Evolutionary conservation across 2,329 filamentous ascomycete genomes (phyloP).

Genomic region (Penicillium sclerotigenum): DNA sequence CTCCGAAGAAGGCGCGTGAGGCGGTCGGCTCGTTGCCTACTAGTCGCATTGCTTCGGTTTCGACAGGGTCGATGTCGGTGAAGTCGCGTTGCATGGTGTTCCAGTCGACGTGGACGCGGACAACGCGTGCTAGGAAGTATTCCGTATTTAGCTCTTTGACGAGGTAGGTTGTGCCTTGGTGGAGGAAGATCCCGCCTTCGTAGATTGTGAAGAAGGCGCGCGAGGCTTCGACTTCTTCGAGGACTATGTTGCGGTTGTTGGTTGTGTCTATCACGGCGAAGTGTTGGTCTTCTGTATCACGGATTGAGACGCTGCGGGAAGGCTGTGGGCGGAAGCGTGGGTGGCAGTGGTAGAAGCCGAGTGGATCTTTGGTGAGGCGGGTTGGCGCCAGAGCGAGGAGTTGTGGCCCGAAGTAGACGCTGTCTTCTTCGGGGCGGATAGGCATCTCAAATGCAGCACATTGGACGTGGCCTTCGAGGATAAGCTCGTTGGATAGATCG

Average conservation of each 20-base stretch:
- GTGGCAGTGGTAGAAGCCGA: constrained; percentile 87
- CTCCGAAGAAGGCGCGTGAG: constrained; percentile 76
- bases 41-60: constrained; percentile 80
- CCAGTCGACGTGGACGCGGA: constrained; percentile 89
- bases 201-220: constrained; percentile 96
- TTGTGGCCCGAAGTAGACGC: constrained; percentile 72
- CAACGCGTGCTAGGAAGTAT: constrained; percentile 77
- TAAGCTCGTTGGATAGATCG: constrained; percentile 85
- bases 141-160: constrained; percentile 85
- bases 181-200: constrained; percentile 93
- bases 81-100: constrained; percentile 89
- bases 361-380: constrained; percentile 67
- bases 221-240: constrained; percentile 94
- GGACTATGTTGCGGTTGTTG: constrained; percentile 73
- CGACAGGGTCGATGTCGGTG: constrained; percentile 89
- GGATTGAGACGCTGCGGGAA: constrained; percentile 78
- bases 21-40: constrained; percentile 56
- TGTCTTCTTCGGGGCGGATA: constrained; percentile 73
- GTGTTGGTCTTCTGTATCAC: constrained; percentile 85
- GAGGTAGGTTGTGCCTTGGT: constrained; percentile 90
- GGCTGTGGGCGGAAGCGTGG: constrained; percentile 82
- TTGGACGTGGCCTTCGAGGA: constrained; percentile 90
- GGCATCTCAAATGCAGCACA: constrained; percentile 96
- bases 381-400: constrained; percentile 69
- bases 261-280: constrained; percentile 89